Conservation (phyloP, 768 basidiomycete species). For the Termitomyces sp. region DNA sequence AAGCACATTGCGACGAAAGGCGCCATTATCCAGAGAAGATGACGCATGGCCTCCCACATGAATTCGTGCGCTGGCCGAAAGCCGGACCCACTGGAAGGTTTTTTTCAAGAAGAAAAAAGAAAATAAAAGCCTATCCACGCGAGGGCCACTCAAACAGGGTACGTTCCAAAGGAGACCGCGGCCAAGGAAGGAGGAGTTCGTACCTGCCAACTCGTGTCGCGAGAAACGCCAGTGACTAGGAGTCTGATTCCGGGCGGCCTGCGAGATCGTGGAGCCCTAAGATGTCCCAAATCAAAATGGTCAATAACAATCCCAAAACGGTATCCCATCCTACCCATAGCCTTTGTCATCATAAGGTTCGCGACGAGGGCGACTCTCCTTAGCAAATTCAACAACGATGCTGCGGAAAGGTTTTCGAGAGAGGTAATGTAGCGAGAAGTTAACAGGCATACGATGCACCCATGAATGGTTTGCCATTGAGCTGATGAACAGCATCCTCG, state of each 20-base stretch:
- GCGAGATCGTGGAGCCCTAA: slow-evolving; percentile 56
- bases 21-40: slow-evolving; percentile 14
- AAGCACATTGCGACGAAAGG: slow-evolving; percentile 17
- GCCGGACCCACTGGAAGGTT: slow-evolving; percentile 11
- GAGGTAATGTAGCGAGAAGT: background rate
- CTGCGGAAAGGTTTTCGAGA: slow-evolving; percentile 30
- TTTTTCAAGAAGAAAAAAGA: slow-evolving; percentile 7
- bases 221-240: slow-evolving; percentile 82
- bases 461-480: slow-evolving; percentile 87
- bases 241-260: slow-evolving; percentile 80
- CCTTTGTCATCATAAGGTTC: slow-evolving; percentile 62
- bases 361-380: slow-evolving; percentile 83
- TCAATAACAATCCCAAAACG: slow-evolving; percentile 2
- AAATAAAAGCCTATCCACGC: slow-evolving; percentile 11
- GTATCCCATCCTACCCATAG: slow-evolving; percentile 42
- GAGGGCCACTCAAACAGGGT: slow-evolving; percentile 16
- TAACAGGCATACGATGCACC: slow-evolving; percentile 60
- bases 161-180: slow-evolving; percentile 14
- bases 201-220: slow-evolving; percentile 99
- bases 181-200: slow-evolving; percentile 30
- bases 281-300: slow-evolving; percentile 9
- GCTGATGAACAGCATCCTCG: slow-evolving; percentile 84
- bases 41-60: slow-evolving; percentile 8
- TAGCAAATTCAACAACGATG: slow-evolving; percentile 94
- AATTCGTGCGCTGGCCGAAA: slow-evolving; percentile 9